Conservation (phyloP, 2,329 filamentous ascomycete species). For the Akanthomyces uredinophilus region DNA sequence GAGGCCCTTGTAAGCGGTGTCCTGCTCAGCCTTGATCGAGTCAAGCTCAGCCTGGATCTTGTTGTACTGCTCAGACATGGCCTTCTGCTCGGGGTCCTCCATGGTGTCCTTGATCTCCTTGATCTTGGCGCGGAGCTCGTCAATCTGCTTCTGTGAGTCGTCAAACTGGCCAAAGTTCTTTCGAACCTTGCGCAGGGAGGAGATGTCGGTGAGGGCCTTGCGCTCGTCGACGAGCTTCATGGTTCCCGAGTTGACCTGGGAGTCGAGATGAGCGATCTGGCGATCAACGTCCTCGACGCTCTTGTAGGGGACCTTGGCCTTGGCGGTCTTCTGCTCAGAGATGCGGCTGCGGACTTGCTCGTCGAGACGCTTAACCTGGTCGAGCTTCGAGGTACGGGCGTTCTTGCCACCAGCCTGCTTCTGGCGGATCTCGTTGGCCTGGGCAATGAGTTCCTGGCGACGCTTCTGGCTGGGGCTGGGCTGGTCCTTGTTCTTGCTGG, state of each 20-base stretch:
- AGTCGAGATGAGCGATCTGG: conserved; percentile 74
- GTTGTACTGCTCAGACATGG: conserved; percentile 79
- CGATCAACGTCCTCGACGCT: conserved; percentile 80
- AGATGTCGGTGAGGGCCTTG: conserved; percentile 82
- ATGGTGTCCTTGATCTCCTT: conserved; percentile 82
- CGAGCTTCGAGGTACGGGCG: conserved; percentile 69
- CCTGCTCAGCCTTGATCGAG: conserved; percentile 84
- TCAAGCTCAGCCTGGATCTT: conserved; percentile 85
- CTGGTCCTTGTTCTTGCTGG: conserved; percentile 69
- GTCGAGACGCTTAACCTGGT: conserved; percentile 89
- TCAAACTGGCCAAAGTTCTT: conserved; percentile 89
- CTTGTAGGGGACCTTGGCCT: conserved; percentile 79
- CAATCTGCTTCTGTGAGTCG: conserved; percentile 80
- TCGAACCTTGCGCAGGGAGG: conserved; percentile 76
- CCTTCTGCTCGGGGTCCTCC: conserved; percentile 87
- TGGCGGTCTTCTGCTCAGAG: conserved; percentile 79
- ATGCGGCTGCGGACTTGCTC: conserved; percentile 82
- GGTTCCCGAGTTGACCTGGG: conserved; percentile 78
- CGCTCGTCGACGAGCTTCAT: conserved; percentile 98
- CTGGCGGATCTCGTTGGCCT: conserved; percentile 78
- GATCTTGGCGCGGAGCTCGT: conserved; percentile 80
- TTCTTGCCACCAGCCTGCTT: conserved; percentile 87
- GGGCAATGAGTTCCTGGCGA: conserved; percentile 75
- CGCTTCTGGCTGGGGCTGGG: conserved; percentile 76
- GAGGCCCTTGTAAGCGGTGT: conserved; percentile 83